Evolutionary conservation across 2,329 filamentous ascomycete genomes (phyloP).

Genomic region (Trichophyton equinum): DNA sequence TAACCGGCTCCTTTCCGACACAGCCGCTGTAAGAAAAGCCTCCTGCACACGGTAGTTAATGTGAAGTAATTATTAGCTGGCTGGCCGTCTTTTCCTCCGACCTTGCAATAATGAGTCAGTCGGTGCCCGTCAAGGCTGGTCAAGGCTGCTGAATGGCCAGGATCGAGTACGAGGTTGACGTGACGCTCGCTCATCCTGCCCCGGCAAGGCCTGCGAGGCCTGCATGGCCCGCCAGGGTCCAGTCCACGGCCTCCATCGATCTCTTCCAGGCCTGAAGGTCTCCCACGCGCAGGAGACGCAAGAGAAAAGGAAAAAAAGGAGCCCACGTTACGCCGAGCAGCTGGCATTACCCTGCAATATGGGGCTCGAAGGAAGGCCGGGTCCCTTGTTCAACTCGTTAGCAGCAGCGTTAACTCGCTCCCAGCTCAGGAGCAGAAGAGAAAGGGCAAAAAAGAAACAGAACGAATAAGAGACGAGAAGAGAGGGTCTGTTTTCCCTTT

Average conservation of each 20-base stretch:
- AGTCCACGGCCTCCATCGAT: not conserved
- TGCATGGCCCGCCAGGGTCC: not conserved
- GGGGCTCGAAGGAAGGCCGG: conserved; percentile 1
- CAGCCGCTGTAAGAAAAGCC: not conserved
- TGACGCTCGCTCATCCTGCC: not conserved
- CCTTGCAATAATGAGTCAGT: not conserved
- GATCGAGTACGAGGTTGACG: not conserved
- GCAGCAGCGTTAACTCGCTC: too few species aligned
- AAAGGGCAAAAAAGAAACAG: not conserved
- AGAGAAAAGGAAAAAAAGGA: not conserved
- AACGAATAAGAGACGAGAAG: not conserved
- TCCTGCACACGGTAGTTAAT: not conserved
- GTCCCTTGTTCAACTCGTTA: too few species aligned
- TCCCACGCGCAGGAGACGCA: not conserved
- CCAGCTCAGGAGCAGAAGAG: not conserved
- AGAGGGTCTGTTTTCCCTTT: not conserved
- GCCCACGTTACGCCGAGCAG: not conserved
- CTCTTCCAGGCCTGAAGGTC: not conserved
- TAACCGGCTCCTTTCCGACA: not conserved
- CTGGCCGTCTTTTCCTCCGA: not conserved
- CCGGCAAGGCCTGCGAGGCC: not conserved
- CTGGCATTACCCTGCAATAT: not conserved
- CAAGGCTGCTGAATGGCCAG: not conserved
- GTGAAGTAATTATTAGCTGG: not conserved
- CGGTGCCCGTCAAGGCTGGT: not conserved